Evolutionary conservation across 306 rosid genomes (phyloP).

Genomic region (Gastrolobium villosum): DNA sequence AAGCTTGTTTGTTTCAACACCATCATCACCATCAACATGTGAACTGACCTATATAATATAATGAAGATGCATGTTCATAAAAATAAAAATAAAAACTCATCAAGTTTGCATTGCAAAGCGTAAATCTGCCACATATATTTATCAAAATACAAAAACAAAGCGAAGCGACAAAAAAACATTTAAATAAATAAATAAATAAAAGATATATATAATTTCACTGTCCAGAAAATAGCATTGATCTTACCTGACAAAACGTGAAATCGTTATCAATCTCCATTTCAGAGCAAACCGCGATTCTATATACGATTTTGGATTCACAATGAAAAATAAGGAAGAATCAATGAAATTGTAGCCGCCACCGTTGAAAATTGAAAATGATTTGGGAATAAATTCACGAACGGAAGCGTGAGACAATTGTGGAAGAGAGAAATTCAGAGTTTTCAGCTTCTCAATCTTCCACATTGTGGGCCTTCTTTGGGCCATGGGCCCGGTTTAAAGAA

Average conservation of each 20-base stretch:
- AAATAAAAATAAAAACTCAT: no score
- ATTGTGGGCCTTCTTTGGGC: no score
- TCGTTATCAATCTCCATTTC: conserved; percentile 76
- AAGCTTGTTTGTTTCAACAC: conserved; percentile 64
- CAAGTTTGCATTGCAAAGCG: conserved; percentile 13
- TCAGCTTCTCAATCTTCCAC: no score
- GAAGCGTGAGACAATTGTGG: no score
- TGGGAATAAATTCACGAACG: no score
- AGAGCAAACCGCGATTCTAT: conserved; percentile 5
- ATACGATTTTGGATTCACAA: conserved; percentile 16
- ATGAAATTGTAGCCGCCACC: no score
- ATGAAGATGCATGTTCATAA: not conserved
- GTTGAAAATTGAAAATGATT: no score
- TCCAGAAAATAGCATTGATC: conserved; percentile 35
- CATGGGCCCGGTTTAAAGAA: no score
- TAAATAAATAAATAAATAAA: no score
- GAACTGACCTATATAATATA: conserved; percentile 60
- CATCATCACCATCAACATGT: conserved; percentile 59
- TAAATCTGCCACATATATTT: not conserved
- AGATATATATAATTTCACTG: no score
- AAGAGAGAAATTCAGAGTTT: no score
- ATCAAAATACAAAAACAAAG: conserved; percentile 33
- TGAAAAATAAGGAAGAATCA: not conserved
- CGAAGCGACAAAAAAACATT: no score
- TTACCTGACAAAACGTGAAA: conserved; percentile 92